phyloP scores from a whole-genome alignment of 2,329 filamentous ascomycete genomes.

The Dactylella cylindrospora region DNA sequence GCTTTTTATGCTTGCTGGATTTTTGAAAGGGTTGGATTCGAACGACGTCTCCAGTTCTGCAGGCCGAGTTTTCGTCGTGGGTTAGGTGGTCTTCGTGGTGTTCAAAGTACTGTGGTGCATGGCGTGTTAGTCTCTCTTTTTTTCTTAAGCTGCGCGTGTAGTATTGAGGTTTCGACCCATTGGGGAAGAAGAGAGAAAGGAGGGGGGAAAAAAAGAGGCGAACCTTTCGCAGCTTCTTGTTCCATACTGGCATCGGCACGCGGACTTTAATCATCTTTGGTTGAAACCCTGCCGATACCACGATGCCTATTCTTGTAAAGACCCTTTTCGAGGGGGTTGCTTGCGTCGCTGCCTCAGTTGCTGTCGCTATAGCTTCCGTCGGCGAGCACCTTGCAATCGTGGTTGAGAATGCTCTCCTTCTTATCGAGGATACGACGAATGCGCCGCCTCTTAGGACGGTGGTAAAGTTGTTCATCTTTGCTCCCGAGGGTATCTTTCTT shows the following conservation, averaged over 20 bases:
- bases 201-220: slow-evolving; percentile 3
- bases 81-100: slow-evolving; percentile 68
- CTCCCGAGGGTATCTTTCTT: too few species aligned
- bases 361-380: too few species aligned
- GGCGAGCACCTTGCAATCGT: too few species aligned
- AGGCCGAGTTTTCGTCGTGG: slow-evolving; percentile 74
- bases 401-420: too few species aligned
- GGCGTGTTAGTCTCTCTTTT: too few species aligned
- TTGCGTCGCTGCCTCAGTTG: too few species aligned
- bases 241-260: slow-evolving; percentile 71
- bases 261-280: slow-evolving; percentile 76
- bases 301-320: slow-evolving; percentile 59
- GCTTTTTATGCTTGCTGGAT: slow-evolving; percentile 67
- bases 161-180: slow-evolving; percentile 1
- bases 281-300: slow-evolving; percentile 76
- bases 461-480: too few species aligned
- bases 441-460: too few species aligned
- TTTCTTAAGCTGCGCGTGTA: too few species aligned
- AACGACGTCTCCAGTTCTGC: slow-evolving; percentile 73
- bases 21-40: slow-evolving; percentile 68
- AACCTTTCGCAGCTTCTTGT: slow-evolving; percentile 70
- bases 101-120: slow-evolving; percentile 63
- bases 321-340: too few species aligned
- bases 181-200: background rate
- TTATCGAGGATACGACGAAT: too few species aligned